Conservation (phyloP, 2,329 filamentous ascomycete genomes). For the Helotiales sp. region DNA sequence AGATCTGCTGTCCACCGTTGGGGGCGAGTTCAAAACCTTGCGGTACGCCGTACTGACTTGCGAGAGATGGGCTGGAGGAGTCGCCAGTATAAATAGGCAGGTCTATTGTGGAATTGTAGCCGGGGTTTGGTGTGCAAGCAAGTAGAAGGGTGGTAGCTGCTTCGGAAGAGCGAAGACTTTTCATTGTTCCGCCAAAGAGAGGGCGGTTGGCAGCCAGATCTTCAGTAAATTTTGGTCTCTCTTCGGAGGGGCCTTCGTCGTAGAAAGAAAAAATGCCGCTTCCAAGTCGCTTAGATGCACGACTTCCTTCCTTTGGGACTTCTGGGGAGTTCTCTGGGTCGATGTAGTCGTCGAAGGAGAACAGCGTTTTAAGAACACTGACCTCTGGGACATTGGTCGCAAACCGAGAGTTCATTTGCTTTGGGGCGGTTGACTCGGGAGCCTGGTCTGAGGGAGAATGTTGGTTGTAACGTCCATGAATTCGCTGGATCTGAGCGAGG, state of each 20-base stretch:
- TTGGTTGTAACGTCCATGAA: no score
- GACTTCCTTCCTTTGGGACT: no score
- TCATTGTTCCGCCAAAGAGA: neutral
- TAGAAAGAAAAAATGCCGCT: neutral
- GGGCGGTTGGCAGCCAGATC: neutral
- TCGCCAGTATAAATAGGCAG: neutral
- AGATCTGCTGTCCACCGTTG: neutral
- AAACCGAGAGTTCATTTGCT: no score
- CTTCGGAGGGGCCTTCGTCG: neutral
- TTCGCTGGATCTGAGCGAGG: neutral
- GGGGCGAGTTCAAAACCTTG: neutral
- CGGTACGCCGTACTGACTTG: neutral
- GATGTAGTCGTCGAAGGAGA: neutral
- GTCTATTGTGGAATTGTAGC: no score
- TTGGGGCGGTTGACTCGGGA: neutral
- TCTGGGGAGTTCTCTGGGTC: no score
- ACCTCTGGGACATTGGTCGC: neutral
- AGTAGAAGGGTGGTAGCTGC: neutral
- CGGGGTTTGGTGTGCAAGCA: neutral
- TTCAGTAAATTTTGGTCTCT: neutral
- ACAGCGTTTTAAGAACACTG: neutral
- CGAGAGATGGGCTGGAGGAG: neutral
- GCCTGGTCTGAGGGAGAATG: neutral
- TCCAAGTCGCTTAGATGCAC: neutral
- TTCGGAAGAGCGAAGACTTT: neutral